Evolutionary conservation across 148 eudicot genomes (phyloP).

Genomic region (Vaccinium myrtillus): DNA sequence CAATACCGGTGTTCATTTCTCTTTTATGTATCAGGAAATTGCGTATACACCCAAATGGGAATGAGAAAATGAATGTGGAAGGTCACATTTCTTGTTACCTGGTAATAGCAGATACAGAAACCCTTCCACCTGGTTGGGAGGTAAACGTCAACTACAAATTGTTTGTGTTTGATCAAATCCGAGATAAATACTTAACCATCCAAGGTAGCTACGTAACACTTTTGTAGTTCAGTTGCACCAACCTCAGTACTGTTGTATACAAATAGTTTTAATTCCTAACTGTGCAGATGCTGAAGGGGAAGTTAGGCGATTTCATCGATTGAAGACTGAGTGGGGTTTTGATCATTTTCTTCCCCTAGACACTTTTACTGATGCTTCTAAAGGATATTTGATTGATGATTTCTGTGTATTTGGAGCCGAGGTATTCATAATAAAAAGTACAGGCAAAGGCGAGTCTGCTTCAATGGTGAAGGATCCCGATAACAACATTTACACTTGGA

Average conservation of each 20-base stretch:
- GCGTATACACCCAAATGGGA: not conserved
- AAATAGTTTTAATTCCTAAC: not conserved
- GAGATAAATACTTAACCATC: not conserved
- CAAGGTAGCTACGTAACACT: not conserved
- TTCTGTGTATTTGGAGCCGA: not conserved
- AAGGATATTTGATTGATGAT: slow-evolving; percentile 6
- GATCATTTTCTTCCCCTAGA: not conserved
- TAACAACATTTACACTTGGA: not conserved
- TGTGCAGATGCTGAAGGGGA: not conserved
- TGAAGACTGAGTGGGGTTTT: slow-evolving; percentile 1
- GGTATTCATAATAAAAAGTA: not conserved
- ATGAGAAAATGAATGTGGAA: not conserved
- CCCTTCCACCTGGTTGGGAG: slow-evolving; percentile 8
- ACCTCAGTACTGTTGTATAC: too few species aligned
- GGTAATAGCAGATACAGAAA: not conserved
- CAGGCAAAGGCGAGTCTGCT: not conserved
- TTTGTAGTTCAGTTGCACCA: not conserved
- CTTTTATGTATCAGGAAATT: slow-evolving; percentile 7
- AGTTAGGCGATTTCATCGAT: not conserved
- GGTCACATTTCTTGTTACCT: slow-evolving; percentile 8
- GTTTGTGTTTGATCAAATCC: not conserved
- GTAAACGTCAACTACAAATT: not conserved
- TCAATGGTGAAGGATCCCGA: not conserved
- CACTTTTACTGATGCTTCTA: not conserved
- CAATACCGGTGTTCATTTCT: not conserved